Evolutionary conservation across 495 filamentous ascomycete genomes (phyloP), one percentile per base, ranked within the genome.

Genomic region (Stereocaulon alpinum): DNA sequence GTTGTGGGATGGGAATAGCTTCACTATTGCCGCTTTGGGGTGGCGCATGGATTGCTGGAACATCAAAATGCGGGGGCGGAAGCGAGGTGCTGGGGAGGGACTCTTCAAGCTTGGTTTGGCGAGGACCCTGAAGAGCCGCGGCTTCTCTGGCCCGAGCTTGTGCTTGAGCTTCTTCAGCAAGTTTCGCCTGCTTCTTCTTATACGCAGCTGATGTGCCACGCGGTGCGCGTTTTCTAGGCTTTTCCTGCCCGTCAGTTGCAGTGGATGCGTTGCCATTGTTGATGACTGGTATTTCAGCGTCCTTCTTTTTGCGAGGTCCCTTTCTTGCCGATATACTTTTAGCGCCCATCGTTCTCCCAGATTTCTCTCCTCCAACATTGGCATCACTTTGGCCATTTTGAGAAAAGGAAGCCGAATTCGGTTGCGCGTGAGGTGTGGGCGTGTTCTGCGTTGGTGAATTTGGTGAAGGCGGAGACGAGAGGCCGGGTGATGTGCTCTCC

Each of bases 171-270:
- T 79, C 55, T 7, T 55, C 55, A 6, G 37, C 74, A 53, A 76
- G 63, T 64, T 76, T 78, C 47, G 54, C 53, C 47, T 75, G 69
- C 61, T 76, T 79, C 66, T 78, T 79, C 32, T 60, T 66, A 18
- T 27, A 61, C 1, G 55, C 59, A 42, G 49, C 67, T n/a, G 60
- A 55, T 30, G 65, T 53, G 42, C 57, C 67, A 55, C 52, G 51
- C 10, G 54, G 49, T 43, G 59, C 66, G 45, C 66, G 66, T 45
- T 64, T 69, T 42, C 56, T 55, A 15, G 44, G 55, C 61, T 75
- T 71, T n/a, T 70, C 32, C 40, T 68, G 62, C 4, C 40, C 60
- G 17, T 68, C 55, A 37, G 55, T 44, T 4, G 64, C 37, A 29
- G 47, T 42, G n/a, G 52, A 58, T 57, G 43, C 40, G 45, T 45